Evolutionary conservation across 2,329 filamentous ascomycete species (phyloP).

Genomic region (Colletotrichum paranaense): DNA sequence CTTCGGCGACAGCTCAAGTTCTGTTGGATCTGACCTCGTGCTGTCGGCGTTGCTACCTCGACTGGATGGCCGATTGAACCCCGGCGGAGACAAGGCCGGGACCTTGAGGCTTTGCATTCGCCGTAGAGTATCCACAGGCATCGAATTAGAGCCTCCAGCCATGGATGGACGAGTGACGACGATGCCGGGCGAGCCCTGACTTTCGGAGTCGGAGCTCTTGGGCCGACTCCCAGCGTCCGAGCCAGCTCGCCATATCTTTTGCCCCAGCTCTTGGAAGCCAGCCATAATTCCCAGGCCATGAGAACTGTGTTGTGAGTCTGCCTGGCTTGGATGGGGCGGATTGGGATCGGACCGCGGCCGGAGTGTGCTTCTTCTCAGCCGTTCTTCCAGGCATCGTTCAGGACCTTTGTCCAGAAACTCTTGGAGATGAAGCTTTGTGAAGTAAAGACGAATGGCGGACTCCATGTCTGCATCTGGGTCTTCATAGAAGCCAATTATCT

Average conservation of each 20-base stretch:
- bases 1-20: conserved; percentile 39
- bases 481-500: conserved; percentile 71
- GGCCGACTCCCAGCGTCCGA: conserved; percentile 31
- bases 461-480: conserved; percentile 54
- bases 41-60: conserved; percentile 41
- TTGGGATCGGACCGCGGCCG: neutral
- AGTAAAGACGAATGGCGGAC: conserved; percentile 60
- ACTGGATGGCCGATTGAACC: conserved; percentile 43
- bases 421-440: conserved; percentile 60
- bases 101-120: conserved; percentile 46
- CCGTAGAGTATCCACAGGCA: neutral
- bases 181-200: conserved; percentile 48
- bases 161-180: conserved; percentile 47
- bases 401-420: conserved; percentile 68
- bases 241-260: neutral
- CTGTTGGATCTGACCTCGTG: conserved; percentile 47
- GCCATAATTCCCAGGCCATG: conserved; percentile 9
- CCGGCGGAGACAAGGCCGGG: conserved; percentile 43
- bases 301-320: neutral
- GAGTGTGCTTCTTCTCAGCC: conserved; percentile 52
- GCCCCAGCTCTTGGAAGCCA: conserved; percentile 16
- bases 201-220: conserved; percentile 26
- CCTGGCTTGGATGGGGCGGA: neutral
- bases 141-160: conserved; percentile 27
- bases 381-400: conserved; percentile 63